Conservation (phyloP, 108 stramenopile species). For the Skeletonema grethae region DNA sequence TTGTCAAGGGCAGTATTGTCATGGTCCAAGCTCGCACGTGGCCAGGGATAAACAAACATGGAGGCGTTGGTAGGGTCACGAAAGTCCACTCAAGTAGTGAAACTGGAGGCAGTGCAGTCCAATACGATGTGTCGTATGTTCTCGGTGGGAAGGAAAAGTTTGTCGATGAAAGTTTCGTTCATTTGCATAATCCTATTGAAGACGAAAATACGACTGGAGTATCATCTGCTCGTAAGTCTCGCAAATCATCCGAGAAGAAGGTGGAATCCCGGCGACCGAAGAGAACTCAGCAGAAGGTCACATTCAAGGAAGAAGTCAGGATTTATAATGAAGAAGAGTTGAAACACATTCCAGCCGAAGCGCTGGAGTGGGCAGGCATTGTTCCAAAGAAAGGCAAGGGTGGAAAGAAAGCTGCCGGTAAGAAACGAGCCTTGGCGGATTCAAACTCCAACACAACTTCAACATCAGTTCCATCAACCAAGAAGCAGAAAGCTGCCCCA, state of each 20-base stretch:
- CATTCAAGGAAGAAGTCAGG: conserved; percentile 3
- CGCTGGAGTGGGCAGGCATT: conserved; percentile 45
- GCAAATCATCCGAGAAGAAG: conserved; percentile 10
- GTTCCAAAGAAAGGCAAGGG: conserved; percentile 13
- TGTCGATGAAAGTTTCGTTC: conserved; percentile 72
- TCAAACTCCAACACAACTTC: conserved; percentile 10
- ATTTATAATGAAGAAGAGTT: conserved; percentile 43
- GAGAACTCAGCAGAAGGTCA: conserved; percentile 18
- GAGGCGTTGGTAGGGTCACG: conserved; percentile 75
- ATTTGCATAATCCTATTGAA: conserved; percentile 14
- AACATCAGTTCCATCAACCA: conserved; percentile 1
- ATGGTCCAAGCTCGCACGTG: conserved; percentile 77
- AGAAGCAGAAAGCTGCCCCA: conserved; percentile 9
- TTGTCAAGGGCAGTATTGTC: conserved; percentile 70
- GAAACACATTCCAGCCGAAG: conserved; percentile 43
- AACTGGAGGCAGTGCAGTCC: conserved; percentile 29
- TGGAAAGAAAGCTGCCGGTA: conserved; percentile 7
- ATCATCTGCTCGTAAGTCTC: conserved; percentile 7
- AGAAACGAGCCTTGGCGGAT: conserved; percentile 41
- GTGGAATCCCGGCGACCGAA: conserved; percentile 13
- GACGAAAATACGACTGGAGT: conserved; percentile 8
- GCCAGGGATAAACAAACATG: conserved; percentile 89
- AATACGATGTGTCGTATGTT: conserved; percentile 77
- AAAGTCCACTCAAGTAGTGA: conserved; percentile 41
- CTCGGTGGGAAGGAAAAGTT: conserved; percentile 76